Evolutionary conservation across 768 basidiomycete species (phyloP).

Genomic region (Lactarius trivialis): DNA sequence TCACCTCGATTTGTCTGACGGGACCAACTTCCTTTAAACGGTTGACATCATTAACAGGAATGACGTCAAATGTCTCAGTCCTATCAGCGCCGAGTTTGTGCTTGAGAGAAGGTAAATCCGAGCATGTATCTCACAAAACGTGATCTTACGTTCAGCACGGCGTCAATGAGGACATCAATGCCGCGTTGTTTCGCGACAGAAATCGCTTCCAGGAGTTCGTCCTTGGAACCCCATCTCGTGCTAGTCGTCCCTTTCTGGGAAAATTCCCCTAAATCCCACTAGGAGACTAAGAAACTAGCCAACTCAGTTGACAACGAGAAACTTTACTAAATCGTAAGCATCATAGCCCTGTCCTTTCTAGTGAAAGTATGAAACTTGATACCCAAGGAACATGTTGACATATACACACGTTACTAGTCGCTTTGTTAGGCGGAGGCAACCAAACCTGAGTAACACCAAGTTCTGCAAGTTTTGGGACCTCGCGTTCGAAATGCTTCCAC

Average conservation of each 20-base stretch:
- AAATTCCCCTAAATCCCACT: constrained; percentile 91
- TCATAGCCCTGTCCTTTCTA: constrained; percentile 77
- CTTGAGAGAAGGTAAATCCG: constrained; percentile 32
- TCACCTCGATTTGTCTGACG: constrained; percentile 60
- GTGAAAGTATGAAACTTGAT: neutral
- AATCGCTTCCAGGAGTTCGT: constrained; percentile 69
- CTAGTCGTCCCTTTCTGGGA: constrained; percentile 60
- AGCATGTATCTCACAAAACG: neutral
- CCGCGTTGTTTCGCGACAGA: constrained; percentile 57
- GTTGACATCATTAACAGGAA: constrained; percentile 64
- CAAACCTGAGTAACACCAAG: constrained; percentile 77
- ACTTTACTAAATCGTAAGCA: constrained; percentile 70
- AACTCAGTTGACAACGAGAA: constrained; percentile 15
- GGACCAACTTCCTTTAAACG: constrained; percentile 55
- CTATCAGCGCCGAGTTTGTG: constrained; percentile 84
- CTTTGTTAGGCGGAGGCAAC: constrained; percentile 82
- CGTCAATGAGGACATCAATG: constrained; percentile 77
- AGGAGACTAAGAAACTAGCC: neutral
- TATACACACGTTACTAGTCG: constrained; percentile 46
- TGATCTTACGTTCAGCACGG: constrained; percentile 71
- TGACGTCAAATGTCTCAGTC: constrained; percentile 58
- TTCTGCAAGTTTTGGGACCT: constrained; percentile 54
- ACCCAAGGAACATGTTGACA: neutral
- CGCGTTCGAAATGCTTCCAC: constrained; percentile 71
- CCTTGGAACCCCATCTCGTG: constrained; percentile 86